A percentile compares a stretch with the other conserved stretches of the same genome.
Conservation (phyloP, 345 rosid species). For the Ceriops tagal region DNA sequence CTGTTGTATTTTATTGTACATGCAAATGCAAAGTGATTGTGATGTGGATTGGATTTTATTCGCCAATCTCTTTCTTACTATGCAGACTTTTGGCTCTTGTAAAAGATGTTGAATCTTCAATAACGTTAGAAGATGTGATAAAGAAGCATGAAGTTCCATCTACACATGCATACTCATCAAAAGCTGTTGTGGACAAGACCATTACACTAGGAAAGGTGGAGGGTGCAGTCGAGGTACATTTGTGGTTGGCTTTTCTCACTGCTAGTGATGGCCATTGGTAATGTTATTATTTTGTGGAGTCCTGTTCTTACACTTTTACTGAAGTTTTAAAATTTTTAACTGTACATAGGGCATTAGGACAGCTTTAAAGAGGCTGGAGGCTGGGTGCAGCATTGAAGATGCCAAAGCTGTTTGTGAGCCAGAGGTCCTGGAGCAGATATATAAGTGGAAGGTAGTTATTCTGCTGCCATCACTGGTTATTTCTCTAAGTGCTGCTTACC, state of each 20-base stretch:
- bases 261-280: neutral
- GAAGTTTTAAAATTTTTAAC: neutral
- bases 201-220: constrained; percentile 79
- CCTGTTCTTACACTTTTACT: neutral
- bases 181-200: constrained; percentile 48
- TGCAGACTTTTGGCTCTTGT: constrained; percentile 55
- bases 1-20: neutral
- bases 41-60: constrained; percentile 2
- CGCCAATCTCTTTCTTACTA: constrained; percentile 13
- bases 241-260: neutral
- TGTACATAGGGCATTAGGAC: constrained; percentile 64
- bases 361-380: constrained; percentile 67
- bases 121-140: constrained; percentile 48
- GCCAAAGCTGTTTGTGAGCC: constrained; percentile 88
- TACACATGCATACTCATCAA: constrained; percentile 45
- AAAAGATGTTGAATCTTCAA: constrained; percentile 49
- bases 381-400: constrained; percentile 68
- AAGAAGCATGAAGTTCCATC: constrained; percentile 49
- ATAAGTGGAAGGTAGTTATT: constrained; percentile 76
- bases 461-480: constrained; percentile 2
- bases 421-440: constrained; percentile 57
- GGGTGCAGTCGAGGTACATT: constrained; percentile 73
- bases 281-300: neutral
- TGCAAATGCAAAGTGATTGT: too few species aligned
- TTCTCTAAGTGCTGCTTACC: neutral